Evolutionary conservation across 768 basidiomycete species (phyloP).

Genomic region (Boletus rubescentipes): DNA sequence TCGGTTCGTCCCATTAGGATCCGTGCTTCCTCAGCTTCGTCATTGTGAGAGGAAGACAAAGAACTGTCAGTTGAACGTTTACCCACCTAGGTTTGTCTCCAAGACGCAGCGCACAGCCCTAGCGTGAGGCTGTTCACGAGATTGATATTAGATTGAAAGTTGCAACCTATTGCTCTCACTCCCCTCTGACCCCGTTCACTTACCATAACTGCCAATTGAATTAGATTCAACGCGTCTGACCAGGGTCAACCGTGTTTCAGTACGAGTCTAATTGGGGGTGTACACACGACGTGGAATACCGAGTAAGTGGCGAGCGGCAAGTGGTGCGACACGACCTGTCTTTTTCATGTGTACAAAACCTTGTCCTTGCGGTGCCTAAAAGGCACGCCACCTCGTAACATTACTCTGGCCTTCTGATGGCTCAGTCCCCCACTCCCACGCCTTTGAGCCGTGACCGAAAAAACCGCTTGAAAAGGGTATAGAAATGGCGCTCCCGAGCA

Average conservation of each 20-base stretch:
- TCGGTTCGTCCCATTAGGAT: constrained; percentile 11
- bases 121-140: constrained; percentile 5
- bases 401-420: constrained; percentile 19
- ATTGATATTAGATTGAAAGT: constrained; percentile 16
- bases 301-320: no score
- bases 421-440: constrained; percentile 21
- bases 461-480: constrained; percentile 3
- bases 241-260: constrained; percentile 14
- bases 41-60: constrained; percentile 2
- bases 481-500: constrained; percentile 23
- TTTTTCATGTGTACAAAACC: constrained; percentile 16
- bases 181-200: constrained; percentile 12
- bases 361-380: constrained; percentile 32
- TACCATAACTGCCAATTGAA: constrained; percentile 6
- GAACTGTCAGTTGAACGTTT: background rate
- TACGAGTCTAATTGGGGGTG: background rate
- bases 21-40: background rate
- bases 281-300: constrained; percentile 2
- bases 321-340: constrained; percentile 11
- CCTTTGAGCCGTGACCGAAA: constrained; percentile 12
- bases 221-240: constrained; percentile 8
- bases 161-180: constrained; percentile 3
- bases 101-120: constrained; percentile 18
- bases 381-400: constrained; percentile 22
- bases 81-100: constrained; percentile 7